Evolutionary conservation across 164 flowering plant species (phyloP).

Genomic region (Akebia trifoliata): DNA sequence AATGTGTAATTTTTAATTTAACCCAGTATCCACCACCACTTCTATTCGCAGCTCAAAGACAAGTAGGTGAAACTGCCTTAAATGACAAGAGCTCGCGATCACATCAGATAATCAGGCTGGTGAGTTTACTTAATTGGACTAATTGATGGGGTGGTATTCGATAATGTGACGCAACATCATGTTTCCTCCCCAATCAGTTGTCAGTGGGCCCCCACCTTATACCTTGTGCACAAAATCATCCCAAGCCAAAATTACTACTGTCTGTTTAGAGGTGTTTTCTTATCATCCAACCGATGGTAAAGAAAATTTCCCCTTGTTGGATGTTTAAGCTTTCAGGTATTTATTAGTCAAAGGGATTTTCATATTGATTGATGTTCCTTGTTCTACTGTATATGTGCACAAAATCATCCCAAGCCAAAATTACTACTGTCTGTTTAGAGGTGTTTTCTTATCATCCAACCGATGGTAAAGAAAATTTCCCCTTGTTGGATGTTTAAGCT

Average conservation of each 20-base stretch:
- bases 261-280: neutral
- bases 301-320: too few species aligned
- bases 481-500: too few species aligned
- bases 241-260: neutral
- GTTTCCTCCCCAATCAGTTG: neutral
- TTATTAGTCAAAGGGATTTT: too few species aligned
- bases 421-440: neutral
- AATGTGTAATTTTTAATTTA: too few species aligned
- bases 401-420: neutral
- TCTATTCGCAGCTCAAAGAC: slow-evolving; percentile 66
- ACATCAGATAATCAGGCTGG: slow-evolving; percentile 86
- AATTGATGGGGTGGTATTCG: neutral
- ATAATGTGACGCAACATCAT: neutral
- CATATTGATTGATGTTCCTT: too few species aligned
- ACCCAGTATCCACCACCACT: too few species aligned
- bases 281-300: too few species aligned
- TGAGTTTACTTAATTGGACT: slow-evolving; percentile 22
- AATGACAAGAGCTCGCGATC: slow-evolving; percentile 82
- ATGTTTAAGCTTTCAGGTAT: too few species aligned
- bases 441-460: neutral
- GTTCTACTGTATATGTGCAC: neutral
- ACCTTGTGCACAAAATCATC: neutral
- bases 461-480: too few species aligned
- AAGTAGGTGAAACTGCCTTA: slow-evolving; percentile 84
- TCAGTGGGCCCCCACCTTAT: neutral